Evolutionary conservation across 176 grass and related monocot species (phyloP), one percentile per base, ranked within the genome.

Genomic region (Musa itinerans): DNA sequence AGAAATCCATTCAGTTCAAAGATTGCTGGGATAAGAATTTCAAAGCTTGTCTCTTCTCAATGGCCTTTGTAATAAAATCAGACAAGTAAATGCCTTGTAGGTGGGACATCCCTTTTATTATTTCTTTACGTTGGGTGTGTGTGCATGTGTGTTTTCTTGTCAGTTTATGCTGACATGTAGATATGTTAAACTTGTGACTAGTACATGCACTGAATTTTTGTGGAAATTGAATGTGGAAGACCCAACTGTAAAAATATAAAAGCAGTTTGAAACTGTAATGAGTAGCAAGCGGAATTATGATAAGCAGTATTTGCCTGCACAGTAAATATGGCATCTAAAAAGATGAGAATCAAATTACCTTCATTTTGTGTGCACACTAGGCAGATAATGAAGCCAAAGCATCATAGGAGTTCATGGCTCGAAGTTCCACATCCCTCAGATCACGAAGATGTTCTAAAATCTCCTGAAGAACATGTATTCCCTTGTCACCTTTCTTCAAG

Each of bases 401-500:
- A 73, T 92, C 86, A 22, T 76, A 81, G 58, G 83, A 81, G 75
- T 86, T 92, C 69, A 80, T 92, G 71, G 78, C 79, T 77, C 56
- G 84, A 65, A 92, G 85, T 76, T 99, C 96, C 71, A 99, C 81
- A 69, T 77, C 89, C 87, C 85, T 94, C 54, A 99, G 84, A 79
- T 99, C 86, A 58, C 89, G 85, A 29, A 99, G 89, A 88, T 92
- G 88, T 49, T 99, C 88, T 25, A 99, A 88, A 76, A 99, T 99
- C 76, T 99, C 91, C 55, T 84, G 85, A 80, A 99, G 85, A 78
- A 99, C 83, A 76, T 86, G 74, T 66, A 94, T 82, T 10, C 91
- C 91, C 51, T 80, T 91, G 63, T 86, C 85, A 59, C 91, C 96
- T 80, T 85, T 92, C 63, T 99, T 95, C 84, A 95, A 83, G 10